Percentiles rank a stretch among this genome's conserved stretches.
phyloP scores from a whole-genome alignment of 1,284 basidiomycete species.

The Fomitopsis palustris region DNA sequence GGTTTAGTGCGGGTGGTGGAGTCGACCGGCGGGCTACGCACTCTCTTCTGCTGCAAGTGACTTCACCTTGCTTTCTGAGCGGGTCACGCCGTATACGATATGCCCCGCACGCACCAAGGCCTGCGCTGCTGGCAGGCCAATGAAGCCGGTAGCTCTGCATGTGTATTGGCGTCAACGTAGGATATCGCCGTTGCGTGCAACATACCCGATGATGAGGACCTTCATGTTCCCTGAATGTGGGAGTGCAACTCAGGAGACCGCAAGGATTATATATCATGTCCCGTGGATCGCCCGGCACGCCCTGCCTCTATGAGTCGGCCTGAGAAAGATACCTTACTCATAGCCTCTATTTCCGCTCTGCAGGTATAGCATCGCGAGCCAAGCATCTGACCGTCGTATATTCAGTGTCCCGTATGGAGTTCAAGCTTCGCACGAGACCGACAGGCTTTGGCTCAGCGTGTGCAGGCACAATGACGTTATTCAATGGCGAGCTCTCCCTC shows the following conservation, averaged over 20 bases:
- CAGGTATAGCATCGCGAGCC: neutral
- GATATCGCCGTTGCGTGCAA: neutral
- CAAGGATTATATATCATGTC: neutral
- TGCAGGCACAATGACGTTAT: neutral
- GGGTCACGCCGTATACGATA: conserved; percentile 47
- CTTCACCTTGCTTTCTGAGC: conserved; percentile 37
- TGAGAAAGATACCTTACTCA: neutral
- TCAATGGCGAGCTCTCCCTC: too few species aligned
- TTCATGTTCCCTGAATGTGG: conserved; percentile 14
- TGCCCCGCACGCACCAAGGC: conserved; percentile 51
- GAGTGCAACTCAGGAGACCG: neutral
- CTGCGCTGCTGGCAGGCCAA: conserved; percentile 44
- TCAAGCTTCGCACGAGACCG: neutral
- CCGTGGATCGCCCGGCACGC: neutral
- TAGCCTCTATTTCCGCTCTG: neutral
- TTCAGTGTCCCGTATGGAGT: neutral
- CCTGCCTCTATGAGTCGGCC: neutral
- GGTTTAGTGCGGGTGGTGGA: neutral
- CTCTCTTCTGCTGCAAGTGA: conserved; percentile 43
- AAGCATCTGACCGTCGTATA: neutral
- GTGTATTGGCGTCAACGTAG: neutral
- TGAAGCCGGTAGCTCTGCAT: conserved; percentile 37
- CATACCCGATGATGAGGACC: conserved; percentile 26
- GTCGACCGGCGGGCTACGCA: conserved; percentile 15
- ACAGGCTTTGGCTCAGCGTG: neutral